Base-by-base conservation (phyloP, 1,139 yeast species). In the Zygoascus meyerae region DNA sequence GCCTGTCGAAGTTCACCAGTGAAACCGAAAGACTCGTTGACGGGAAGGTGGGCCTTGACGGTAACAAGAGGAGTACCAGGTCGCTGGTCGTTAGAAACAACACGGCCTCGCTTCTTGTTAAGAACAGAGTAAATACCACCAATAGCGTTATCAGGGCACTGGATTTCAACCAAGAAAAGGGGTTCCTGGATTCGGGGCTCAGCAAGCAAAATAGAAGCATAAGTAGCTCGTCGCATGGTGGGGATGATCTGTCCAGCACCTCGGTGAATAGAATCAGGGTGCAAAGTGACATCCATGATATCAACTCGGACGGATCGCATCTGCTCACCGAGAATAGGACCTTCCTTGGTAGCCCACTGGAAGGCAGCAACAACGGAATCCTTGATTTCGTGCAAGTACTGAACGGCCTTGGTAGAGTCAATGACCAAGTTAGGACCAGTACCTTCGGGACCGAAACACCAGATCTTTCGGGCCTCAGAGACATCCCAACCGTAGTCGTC, bases 391-490 rank as follows among this genome's bases (percentile, higher is more conserved):
- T 81, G 75, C 79, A 92, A 84, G 90, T 90, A 92, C 80, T 92
- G 97, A 58, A 92, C 97, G 68, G 98, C 97, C 92, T 92, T 92
- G 70, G 98, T 90, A 79, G 90, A 97, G 79, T 92, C 98, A 75
- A 92, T 95, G 72, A 92, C 97, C 72, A 92, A 76, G 81, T 92
- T 92, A 69, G 98, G 92, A 78, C 98, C 98, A 74, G 79, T 81
- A 78, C 97, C 97, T 70, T 92, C 98, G 73, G 98, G 98, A 80
- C 98, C 98, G 89, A 92, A 92, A 86, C 97, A 89, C 98, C 98
- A 92, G 71, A 92, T 92, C 94, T 92, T 92, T 85, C 98, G 89
- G 77, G 97, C 98, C 70, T 92, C 98, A 67, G 96, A 81, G 70
- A 92, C 97, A 72, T 92, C 97, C 98, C 98, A 92, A 65, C 92